phyloP scores from a whole-genome alignment of 2,329 filamentous ascomycete species.

The Cladosporium sp. region DNA sequence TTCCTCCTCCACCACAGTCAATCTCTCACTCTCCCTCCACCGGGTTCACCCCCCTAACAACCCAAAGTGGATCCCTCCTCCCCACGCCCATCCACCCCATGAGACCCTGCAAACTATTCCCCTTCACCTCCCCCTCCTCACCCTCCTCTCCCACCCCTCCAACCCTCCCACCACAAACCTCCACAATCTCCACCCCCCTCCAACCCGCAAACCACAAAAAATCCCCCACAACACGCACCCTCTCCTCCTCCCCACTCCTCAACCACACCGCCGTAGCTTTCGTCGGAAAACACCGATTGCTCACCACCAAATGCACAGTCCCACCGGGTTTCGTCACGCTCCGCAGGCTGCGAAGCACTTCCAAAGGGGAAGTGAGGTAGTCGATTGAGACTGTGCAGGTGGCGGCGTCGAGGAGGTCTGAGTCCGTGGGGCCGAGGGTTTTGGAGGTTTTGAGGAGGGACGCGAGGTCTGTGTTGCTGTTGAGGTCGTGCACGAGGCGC shows the following conservation, averaged over 20 bases:
- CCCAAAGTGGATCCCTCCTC: conserved; percentile 40
- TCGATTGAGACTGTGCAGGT: conserved; percentile 51
- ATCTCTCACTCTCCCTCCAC: background rate
- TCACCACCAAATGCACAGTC: conserved; percentile 47
- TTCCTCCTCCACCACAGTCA: too few species aligned
- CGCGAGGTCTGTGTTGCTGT: conserved; percentile 33
- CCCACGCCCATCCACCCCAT: conserved; percentile 32
- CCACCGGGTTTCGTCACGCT: conserved; percentile 39
- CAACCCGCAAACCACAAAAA: conserved; percentile 50
- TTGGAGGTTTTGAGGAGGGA: conserved; percentile 17
- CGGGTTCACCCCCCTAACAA: conserved; percentile 36
- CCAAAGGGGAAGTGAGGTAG: conserved; percentile 45
- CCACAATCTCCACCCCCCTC: conserved; percentile 50
- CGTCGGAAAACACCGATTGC: conserved; percentile 50
- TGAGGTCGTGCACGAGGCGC: conserved; percentile 42
- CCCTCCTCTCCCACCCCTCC: conserved; percentile 15
- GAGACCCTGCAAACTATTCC: conserved; percentile 22
- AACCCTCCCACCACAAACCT: conserved; percentile 39
- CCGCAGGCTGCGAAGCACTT: conserved; percentile 40
- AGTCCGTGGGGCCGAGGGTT: conserved; percentile 1
- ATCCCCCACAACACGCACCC: conserved; percentile 48
- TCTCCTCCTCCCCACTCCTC: conserved; percentile 40
- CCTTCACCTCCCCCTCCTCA: conserved; percentile 13
- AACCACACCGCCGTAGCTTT: conserved; percentile 50
- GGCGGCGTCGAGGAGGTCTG: conserved; percentile 37